Conservation (phyloP, 2,329 filamentous ascomycete species). For the Thielaviopsis cerberus region DNA sequence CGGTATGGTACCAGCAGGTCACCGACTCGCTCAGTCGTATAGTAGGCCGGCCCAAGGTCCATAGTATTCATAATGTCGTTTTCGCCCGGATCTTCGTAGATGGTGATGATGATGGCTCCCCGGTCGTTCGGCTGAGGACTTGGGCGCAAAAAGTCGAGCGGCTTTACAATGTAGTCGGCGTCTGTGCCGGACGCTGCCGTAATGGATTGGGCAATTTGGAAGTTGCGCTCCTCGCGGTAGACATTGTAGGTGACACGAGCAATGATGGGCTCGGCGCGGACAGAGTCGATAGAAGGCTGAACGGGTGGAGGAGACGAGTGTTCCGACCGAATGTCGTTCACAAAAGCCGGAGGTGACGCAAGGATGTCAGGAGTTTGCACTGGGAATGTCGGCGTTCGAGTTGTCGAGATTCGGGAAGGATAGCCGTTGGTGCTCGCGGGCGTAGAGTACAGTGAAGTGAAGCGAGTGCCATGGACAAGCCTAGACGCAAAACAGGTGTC, state of each 20-base stretch:
- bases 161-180: constrained; percentile 58
- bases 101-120: constrained; percentile 53
- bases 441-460: constrained; percentile 31
- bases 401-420: constrained; percentile 25
- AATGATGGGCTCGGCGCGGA: constrained; percentile 46
- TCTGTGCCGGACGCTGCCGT: constrained; percentile 52
- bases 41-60: constrained; percentile 61
- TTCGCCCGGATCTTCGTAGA: constrained; percentile 60
- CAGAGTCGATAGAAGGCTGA: constrained; percentile 15
- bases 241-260: constrained; percentile 70
- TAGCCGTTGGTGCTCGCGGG: constrained; percentile 27
- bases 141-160: constrained; percentile 61
- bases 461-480: constrained; percentile 48
- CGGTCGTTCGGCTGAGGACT: constrained; percentile 50
- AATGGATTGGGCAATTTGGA: constrained; percentile 60
- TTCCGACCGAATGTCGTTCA: constrained; percentile 23
- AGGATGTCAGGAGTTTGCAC: constrained; percentile 15
- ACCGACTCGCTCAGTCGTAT: constrained; percentile 33
- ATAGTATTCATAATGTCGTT: constrained; percentile 56
- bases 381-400: constrained; percentile 12
- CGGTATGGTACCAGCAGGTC: constrained; percentile 30
- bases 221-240: constrained; percentile 70
- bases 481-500: constrained; percentile 18
- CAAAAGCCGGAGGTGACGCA: constrained; percentile 13
- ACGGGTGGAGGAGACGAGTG: constrained; percentile 20